These are phyloP conservation scores for Cladorrhinum samala DNA, from an alignment of 495 filamentous ascomycete species.

Conservation along the genomic window DNA sequence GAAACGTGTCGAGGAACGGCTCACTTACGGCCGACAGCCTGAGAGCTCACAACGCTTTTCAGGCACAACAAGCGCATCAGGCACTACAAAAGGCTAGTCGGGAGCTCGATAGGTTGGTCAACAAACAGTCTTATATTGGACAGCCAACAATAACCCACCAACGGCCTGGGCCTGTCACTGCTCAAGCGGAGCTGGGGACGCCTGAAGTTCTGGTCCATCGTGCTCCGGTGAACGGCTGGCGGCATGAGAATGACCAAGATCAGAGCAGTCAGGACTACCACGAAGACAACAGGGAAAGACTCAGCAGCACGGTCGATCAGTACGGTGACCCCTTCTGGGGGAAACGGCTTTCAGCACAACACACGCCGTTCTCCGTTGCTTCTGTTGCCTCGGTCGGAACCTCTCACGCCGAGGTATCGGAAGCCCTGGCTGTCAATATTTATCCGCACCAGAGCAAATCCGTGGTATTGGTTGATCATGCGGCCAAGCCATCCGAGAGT, in stretches of 20 bases:
- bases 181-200: background rate
- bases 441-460: conserved; percentile 86
- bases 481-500: conserved; percentile 36
- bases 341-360: conserved; percentile 44
- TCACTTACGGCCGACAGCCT: conserved; percentile 64
- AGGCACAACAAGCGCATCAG: conserved; percentile 25
- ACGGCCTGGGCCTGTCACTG: background rate
- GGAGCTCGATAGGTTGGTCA: conserved; percentile 24
- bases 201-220: conserved; percentile 17
- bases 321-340: conserved; percentile 52
- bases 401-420: conserved; percentile 55
- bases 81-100: conserved; percentile 25
- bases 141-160: background rate
- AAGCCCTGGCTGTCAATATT: conserved; percentile 76
- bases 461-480: conserved; percentile 69
- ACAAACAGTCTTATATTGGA: background rate
- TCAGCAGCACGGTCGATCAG: conserved; percentile 36
- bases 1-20: conserved; percentile 56
- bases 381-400: conserved; percentile 52
- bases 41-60: conserved; percentile 49
- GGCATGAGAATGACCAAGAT: conserved; percentile 1
- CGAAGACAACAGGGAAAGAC: conserved; percentile 13
- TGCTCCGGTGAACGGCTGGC: conserved; percentile 29
- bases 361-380: conserved; percentile 53
- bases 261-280: conserved; percentile 2